Base-by-base conservation (phyloP, 2,329 filamentous ascomycete species). In the Xylariaceae sp. region DNA sequence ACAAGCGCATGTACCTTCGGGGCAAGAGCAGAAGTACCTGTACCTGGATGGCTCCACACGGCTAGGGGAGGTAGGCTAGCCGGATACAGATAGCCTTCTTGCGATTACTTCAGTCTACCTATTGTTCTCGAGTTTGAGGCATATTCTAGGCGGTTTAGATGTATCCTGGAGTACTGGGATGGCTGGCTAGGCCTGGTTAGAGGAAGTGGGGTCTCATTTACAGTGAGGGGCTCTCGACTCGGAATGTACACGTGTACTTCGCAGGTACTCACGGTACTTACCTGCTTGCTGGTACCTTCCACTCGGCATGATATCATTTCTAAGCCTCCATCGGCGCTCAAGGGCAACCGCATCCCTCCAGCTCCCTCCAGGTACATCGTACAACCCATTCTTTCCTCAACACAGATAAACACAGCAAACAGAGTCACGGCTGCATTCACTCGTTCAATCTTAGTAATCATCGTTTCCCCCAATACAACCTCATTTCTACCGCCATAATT, bases 291-390 rank as follows among this genome's bases (percentile, higher is more conserved):
- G 6, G 49, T 51, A 51, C 49, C 49, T 37, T 15, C 18, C 39
- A 39, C 34, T 57, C 15, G 2, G 51, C 39, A 59, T 59, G 57
- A 59, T 59, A 59, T 59, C 57, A 59, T 59, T 55, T 49, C 52
- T 55, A 55, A 58, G 56, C 56, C 49, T 34, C 44, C 39, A 44
- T 49, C 4, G 44, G 10, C 47, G 37, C n/a, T 39, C 7, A 13
- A 42, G 37, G 37, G 37, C 37, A 42, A 42, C 11, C 37, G 11
- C 37, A 42, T 42, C 37, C 37, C 23, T 30, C 23, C 23, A 18
- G 17, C 23, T 30, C 23, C 23, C 17, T 18, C 17, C 23, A 30
- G 23, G 23, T 30, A 30, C 23, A 30, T 30, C 23, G 11, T 13
- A 42, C 37, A 42, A 42, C 4, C 37, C 37, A 42, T 42, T 42